A percentile compares a stretch with the other conserved stretches of the same genome.
phyloP scores from a whole-genome alignment of 345 rosid genomes.

The Bruguiera sexangula region DNA sequence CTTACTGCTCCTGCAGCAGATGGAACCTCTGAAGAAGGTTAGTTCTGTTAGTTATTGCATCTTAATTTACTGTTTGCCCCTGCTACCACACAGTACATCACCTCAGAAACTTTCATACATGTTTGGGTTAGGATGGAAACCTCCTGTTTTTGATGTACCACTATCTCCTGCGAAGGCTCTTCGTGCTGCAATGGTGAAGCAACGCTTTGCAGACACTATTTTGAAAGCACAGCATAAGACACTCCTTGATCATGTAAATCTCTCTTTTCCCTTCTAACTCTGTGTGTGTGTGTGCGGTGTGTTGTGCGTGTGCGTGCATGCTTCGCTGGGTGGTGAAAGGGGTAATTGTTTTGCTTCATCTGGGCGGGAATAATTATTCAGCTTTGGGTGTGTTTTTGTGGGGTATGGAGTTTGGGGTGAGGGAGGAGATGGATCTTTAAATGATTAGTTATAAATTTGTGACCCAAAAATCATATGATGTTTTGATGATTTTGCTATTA shows the following conservation, averaged over 20 bases:
- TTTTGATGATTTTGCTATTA: slow-evolving; percentile 19
- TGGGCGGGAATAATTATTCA: too few species aligned
- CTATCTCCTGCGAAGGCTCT: slow-evolving; percentile 75
- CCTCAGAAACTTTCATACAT: background rate
- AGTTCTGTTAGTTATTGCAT: slow-evolving; percentile 10
- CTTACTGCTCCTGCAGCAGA: slow-evolving; percentile 34
- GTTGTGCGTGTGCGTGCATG: too few species aligned
- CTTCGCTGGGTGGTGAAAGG: too few species aligned
- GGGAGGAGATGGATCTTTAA: too few species aligned
- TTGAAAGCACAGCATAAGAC: slow-evolving; percentile 66
- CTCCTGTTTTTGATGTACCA: slow-evolving; percentile 37
- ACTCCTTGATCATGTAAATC: slow-evolving; percentile 53
- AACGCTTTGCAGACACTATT: slow-evolving; percentile 73
- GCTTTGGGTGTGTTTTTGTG: background rate
- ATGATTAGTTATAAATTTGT: background rate
- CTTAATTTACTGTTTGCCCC: background rate
- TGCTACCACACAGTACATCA: background rate
- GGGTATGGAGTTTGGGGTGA: background rate
- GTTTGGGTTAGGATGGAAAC: slow-evolving; percentile 41
- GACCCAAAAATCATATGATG: background rate
- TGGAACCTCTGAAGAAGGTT: slow-evolving; percentile 49
- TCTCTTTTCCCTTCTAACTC: background rate
- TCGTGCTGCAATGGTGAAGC: slow-evolving; percentile 73
- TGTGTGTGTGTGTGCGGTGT: too few species aligned
- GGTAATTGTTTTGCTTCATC: too few species aligned